phyloP scores from a whole-genome alignment of 495 filamentous ascomycete species.

The Hyaloscypha variabilis region DNA sequence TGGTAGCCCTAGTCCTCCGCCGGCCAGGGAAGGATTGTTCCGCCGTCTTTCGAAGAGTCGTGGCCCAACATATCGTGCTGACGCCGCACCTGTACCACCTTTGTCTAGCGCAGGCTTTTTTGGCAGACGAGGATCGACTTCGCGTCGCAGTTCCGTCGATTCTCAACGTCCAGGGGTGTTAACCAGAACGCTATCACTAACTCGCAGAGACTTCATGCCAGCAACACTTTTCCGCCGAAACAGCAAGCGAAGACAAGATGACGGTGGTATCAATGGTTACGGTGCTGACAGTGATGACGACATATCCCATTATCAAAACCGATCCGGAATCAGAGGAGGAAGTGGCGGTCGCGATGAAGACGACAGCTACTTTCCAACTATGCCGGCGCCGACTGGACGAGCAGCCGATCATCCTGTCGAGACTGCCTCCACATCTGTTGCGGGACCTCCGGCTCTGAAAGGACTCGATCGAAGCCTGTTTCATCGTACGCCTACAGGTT shows the following conservation, averaged over 20 bases:
- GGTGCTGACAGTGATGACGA: slow-evolving; percentile 31
- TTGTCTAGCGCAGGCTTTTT: slow-evolving; percentile 26
- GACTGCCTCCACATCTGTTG: slow-evolving; percentile 16
- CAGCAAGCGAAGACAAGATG: slow-evolving; percentile 44
- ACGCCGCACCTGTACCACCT: slow-evolving; percentile 25
- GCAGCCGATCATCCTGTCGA: slow-evolving; percentile 10
- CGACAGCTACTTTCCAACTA: slow-evolving; percentile 28
- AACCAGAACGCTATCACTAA: slow-evolving; percentile 65
- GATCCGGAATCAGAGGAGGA: slow-evolving; percentile 27
- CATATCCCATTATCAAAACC: slow-evolving; percentile 10
- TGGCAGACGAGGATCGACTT: slow-evolving; percentile 30
- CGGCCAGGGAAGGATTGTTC: slow-evolving; percentile 23
- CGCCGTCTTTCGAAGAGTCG: slow-evolving; percentile 30
- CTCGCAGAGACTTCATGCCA: slow-evolving; percentile 51
- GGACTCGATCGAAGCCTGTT: slow-evolving; percentile 50
- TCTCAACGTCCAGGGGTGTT: slow-evolving; percentile 51
- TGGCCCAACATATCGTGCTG: slow-evolving; percentile 31
- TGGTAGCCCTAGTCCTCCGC: slow-evolving; percentile 37
- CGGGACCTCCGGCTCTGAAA: slow-evolving; percentile 16
- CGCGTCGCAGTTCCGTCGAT: slow-evolving; percentile 38
- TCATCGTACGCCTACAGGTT: slow-evolving; percentile 72
- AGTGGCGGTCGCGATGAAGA: slow-evolving; percentile 19
- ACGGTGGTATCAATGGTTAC: slow-evolving; percentile 54
- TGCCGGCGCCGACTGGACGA: slow-evolving; percentile 15
- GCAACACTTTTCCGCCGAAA: slow-evolving; percentile 59